Evolutionary conservation across 768 basidiomycete species (phyloP).

Genomic region (Xerocomellus chrysenteron): DNA sequence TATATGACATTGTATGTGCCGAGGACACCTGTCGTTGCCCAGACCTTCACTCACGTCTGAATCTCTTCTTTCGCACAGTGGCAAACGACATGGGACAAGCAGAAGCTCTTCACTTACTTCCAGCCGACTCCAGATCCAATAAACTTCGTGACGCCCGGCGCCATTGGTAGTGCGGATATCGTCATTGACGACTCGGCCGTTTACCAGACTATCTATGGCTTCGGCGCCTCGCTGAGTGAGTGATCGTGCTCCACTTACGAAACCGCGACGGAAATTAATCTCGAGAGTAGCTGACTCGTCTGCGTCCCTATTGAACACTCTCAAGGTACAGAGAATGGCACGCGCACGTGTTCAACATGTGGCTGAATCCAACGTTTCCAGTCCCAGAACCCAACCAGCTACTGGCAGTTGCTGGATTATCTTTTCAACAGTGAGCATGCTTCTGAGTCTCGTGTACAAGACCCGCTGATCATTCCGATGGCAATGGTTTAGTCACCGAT

Average conservation of each 20-base stretch:
- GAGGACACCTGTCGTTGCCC: background rate
- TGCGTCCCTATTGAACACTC: conserved; percentile 54
- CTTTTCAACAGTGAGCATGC: conserved; percentile 47
- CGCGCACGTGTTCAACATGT: background rate
- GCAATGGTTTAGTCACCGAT: conserved; percentile 44
- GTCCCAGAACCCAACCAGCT: conserved; percentile 52
- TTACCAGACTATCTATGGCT: conserved; percentile 67
- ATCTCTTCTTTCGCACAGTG: conserved; percentile 37
- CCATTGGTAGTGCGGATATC: conserved; percentile 61
- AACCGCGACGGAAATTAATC: background rate
- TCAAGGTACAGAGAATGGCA: conserved; percentile 50
- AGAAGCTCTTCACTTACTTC: conserved; percentile 31
- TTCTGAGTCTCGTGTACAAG: background rate
- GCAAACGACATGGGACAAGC: conserved; percentile 47
- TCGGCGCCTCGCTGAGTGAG: conserved; percentile 65
- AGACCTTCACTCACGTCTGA: background rate
- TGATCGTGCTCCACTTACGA: background rate
- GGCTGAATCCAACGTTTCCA: conserved; percentile 22
- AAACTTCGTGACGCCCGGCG: conserved; percentile 43
- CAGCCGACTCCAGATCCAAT: conserved; percentile 31
- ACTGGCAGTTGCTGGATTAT: conserved; percentile 55
- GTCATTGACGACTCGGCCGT: conserved; percentile 50
- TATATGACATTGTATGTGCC: conserved; percentile 50
- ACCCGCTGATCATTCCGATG: background rate
- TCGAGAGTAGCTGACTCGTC: conserved; percentile 63